Percentiles rank a stretch among this genome's conserved stretches.
Conservation (phyloP, 192 early-diverging fungal species). For the Martensiomyces pterosporus region DNA sequence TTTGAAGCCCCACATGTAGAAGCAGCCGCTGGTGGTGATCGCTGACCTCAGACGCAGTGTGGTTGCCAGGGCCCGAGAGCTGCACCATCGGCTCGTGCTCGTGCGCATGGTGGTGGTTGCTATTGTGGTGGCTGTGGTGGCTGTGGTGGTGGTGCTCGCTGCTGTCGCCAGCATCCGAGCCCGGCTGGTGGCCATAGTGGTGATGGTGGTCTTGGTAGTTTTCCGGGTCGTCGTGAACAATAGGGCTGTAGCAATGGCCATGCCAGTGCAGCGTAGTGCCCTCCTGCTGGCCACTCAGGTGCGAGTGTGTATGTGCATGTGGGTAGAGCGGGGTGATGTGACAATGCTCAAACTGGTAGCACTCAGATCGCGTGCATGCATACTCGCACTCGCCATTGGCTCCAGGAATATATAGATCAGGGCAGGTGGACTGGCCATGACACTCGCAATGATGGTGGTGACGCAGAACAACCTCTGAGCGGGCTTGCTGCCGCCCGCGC, state of each 20-base stretch:
- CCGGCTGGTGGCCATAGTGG: neutral
- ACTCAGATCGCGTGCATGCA: slow-evolving; percentile 26
- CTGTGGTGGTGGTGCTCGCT: slow-evolving; percentile 5
- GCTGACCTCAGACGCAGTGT: slow-evolving; percentile 28
- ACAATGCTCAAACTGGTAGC: slow-evolving; percentile 40
- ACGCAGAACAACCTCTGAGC: neutral
- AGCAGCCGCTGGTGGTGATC: slow-evolving; percentile 27
- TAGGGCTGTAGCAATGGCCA: neutral
- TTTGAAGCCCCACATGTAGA: slow-evolving; percentile 40
- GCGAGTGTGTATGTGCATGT: slow-evolving; percentile 23
- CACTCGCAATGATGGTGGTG: neutral
- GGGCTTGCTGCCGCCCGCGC: no score
- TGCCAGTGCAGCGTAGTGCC: neutral
- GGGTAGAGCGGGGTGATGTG: slow-evolving; percentile 44
- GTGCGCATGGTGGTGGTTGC: slow-evolving; percentile 1
- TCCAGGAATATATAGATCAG: neutral
- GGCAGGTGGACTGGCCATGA: neutral
- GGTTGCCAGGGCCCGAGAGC: slow-evolving; percentile 8
- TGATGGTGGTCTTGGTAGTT: neutral
- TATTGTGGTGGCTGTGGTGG: slow-evolving; percentile 8
- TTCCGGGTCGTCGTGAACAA: neutral
- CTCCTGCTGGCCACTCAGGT: neutral
- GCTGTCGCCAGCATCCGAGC: neutral
- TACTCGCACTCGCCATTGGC: slow-evolving; percentile 30
- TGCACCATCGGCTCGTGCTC: slow-evolving; percentile 8